A percentile compares a stretch with the other conserved stretches of the same genome.
Conservation (phyloP, 208 protist genomes). For the Herpetomonas muscarum region DNA sequence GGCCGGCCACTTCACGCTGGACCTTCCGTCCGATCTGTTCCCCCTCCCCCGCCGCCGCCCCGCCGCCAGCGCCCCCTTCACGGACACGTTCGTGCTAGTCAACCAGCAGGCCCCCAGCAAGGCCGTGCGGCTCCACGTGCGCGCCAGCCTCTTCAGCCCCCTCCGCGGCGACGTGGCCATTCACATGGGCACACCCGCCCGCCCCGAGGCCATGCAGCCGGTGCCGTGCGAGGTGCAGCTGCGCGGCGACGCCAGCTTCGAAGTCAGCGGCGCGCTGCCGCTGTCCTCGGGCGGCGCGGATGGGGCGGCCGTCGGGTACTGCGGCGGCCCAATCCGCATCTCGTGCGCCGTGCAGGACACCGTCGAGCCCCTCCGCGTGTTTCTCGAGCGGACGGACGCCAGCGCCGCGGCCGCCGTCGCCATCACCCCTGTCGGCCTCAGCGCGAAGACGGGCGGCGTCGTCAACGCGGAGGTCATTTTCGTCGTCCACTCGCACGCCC, state of each 20-base stretch:
- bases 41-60: neutral
- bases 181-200: neutral
- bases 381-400: slow-evolving; percentile 11
- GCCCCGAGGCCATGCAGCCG: neutral
- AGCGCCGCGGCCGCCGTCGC: slow-evolving; percentile 30
- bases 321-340: slow-evolving; percentile 10
- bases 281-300: neutral
- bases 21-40: neutral
- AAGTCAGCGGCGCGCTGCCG: neutral
- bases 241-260: slow-evolving; percentile 6
- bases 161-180: neutral
- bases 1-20: slow-evolving; percentile 2
- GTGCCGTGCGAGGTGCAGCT: slow-evolving; percentile 1
- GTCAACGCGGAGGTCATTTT: slow-evolving; percentile 71
- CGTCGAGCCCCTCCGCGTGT: slow-evolving; percentile 36
- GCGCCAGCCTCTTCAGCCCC: neutral
- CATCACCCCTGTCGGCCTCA: slow-evolving; percentile 7
- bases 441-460: neutral
- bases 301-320: neutral
- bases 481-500: slow-evolving; percentile 51
- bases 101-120: neutral
- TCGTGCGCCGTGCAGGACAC: slow-evolving; percentile 17
- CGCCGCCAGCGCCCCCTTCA: neutral
- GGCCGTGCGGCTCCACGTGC: neutral
- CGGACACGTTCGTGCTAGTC: neutral